phyloP scores from a whole-genome alignment of 441 rosid species.

The Adansonia gregorii region DNA sequence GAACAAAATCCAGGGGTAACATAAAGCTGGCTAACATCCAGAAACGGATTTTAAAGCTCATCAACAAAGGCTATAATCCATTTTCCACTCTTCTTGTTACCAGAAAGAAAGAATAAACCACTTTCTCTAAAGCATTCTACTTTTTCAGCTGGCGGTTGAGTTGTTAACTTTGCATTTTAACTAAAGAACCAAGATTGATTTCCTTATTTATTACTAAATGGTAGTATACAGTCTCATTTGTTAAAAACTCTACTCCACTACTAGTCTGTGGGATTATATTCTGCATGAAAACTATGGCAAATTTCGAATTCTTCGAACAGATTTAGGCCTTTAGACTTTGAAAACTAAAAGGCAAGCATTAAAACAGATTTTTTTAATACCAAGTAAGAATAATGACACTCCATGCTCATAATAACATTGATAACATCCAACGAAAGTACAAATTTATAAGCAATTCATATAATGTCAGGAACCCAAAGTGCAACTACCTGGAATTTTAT shows the following conservation, averaged over 20 bases:
- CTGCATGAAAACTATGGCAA: neutral
- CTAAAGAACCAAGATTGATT: neutral
- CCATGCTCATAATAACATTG: neutral
- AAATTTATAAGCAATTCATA: neutral
- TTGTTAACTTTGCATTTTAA: neutral
- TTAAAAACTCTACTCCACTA: neutral
- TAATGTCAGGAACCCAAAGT: neutral
- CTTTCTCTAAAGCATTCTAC: neutral
- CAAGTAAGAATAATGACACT: neutral
- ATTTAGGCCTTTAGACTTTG: slow-evolving; percentile 13
- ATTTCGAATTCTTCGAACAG: neutral
- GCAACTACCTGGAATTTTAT: slow-evolving; percentile 57
- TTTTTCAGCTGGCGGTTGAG: neutral
- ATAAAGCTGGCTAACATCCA: neutral
- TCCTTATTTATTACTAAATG: neutral
- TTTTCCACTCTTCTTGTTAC: neutral
- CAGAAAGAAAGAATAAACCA: neutral
- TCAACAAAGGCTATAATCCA: neutral
- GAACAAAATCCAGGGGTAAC: neutral
- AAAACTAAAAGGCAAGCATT: slow-evolving; percentile 36
- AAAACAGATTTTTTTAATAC: neutral
- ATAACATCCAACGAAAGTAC: neutral
- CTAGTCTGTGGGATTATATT: neutral
- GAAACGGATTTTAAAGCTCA: neutral
- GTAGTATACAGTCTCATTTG: neutral